Percentiles rank a stretch among this genome's conserved stretches.
Conservation (phyloP, 345 rosid species). For the Cardamine resedifolia region DNA sequence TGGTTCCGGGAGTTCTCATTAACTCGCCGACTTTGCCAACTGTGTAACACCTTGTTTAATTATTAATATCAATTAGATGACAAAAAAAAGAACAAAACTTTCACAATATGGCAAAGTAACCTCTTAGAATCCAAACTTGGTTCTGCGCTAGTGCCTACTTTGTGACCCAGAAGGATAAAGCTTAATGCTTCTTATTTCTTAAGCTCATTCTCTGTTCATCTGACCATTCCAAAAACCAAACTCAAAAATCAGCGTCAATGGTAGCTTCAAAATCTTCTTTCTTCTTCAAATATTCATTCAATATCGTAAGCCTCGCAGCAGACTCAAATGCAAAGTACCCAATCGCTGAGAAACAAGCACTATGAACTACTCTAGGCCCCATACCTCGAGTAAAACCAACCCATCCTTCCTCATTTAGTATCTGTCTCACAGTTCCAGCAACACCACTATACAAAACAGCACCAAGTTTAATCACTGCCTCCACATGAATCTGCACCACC, state of each 20-base stretch:
- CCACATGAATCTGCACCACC: conserved; percentile 74
- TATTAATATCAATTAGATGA: too few species aligned
- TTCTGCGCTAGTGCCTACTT: conserved; percentile 67
- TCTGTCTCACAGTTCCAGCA: conserved; percentile 63
- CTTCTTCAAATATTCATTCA: conserved; percentile 65
- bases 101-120: not conserved
- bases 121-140: conserved; percentile 45
- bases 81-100: too few species aligned
- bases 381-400: conserved; percentile 77
- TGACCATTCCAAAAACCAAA: not conserved
- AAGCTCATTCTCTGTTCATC: not conserved
- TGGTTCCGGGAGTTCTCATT: too few species aligned
- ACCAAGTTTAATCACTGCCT: conserved; percentile 47
- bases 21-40: too few species aligned
- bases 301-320: conserved; percentile 72
- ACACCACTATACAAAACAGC: conserved; percentile 68
- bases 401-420: conserved; percentile 85
- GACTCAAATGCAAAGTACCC: conserved; percentile 97
- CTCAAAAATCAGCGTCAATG: conserved; percentile 20
- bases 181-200: not conserved
- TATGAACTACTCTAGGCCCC: conserved; percentile 84
- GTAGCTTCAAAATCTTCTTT: conserved; percentile 45
- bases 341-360: conserved; percentile 82
- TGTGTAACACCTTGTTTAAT: too few species aligned
- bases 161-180: conserved; percentile 19